Conservation (phyloP, 2,329 filamentous ascomycete species). For the Pseudogymnoascus sp. region DNA sequence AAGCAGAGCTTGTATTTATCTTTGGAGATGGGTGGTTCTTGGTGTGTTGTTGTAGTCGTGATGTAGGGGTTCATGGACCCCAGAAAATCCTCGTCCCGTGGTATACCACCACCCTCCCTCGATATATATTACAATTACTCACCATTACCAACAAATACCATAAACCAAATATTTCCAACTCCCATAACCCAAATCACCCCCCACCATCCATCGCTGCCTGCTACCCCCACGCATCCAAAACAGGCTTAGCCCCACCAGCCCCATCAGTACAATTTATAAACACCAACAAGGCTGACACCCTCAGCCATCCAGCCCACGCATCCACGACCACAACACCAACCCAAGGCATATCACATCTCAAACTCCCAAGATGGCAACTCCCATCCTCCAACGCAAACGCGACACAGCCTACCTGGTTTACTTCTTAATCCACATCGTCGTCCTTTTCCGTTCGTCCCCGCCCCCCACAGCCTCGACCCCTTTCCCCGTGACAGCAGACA, state of each 20-base stretch:
- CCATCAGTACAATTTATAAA: background rate
- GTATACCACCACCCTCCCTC: background rate
- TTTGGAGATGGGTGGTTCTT: background rate
- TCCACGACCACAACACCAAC: background rate
- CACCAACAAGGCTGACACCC: background rate
- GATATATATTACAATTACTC: background rate
- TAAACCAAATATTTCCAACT: background rate
- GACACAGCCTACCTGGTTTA: constrained; percentile 44
- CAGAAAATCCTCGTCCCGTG: background rate
- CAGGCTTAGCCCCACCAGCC: background rate
- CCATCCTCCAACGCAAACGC: constrained; percentile 24
- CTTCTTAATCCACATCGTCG: constrained; percentile 45
- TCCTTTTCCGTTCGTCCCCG: constrained; percentile 7
- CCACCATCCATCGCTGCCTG: background rate
- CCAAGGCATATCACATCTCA: background rate
- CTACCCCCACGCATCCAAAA: background rate
- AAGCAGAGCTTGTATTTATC: constrained; percentile 2
- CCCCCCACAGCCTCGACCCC: background rate
- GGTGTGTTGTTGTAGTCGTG: background rate
- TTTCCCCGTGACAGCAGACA: background rate
- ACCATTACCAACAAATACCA: background rate
- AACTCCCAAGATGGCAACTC: constrained; percentile 18
- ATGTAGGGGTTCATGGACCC: background rate
- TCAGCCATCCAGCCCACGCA: background rate
- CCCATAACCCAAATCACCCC: background rate